Conservation (phyloP, 805 yeast genomes). For the Hanseniaspora lindneri region DNA sequence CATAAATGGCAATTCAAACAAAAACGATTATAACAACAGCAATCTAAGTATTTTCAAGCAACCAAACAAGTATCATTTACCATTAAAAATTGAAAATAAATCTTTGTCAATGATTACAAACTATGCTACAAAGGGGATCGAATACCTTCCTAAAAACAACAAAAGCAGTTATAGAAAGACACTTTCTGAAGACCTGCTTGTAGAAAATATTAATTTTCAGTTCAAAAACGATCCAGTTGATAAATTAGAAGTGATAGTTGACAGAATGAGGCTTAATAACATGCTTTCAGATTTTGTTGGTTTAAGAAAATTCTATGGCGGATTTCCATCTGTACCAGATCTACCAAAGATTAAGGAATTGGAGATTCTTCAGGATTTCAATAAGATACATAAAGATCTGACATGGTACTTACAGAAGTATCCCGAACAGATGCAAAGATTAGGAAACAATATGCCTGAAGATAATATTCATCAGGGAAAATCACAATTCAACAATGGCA, state of each 20-base stretch:
- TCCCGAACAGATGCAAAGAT: constrained; percentile 13
- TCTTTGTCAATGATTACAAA: constrained; percentile 31
- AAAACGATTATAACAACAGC: constrained; percentile 6
- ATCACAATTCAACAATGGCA: too few species aligned
- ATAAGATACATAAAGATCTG: constrained; percentile 14
- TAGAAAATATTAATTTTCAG: constrained; percentile 35
- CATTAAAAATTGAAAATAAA: constrained; percentile 27
- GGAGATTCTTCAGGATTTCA: constrained; percentile 66
- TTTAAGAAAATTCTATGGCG: constrained; percentile 50
- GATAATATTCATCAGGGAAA: too few species aligned
- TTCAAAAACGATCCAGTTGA: constrained; percentile 34
- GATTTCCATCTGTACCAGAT: constrained; percentile 69
- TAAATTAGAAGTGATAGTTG: constrained; percentile 42
- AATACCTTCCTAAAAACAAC: constrained; percentile 9
- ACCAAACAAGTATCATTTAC: constrained; percentile 40
- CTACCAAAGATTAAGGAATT: constrained; percentile 51
- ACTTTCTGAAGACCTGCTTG: constrained; percentile 28
- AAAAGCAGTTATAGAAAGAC: constrained; percentile 4
- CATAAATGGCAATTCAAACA: constrained; percentile 11
- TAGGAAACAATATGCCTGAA: neutral
- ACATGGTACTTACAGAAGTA: constrained; percentile 10
- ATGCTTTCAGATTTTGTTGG: constrained; percentile 65
- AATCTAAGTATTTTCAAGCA: constrained; percentile 24
- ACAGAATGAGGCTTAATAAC: constrained; percentile 52
- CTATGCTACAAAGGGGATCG: constrained; percentile 25